phyloP scores from a whole-genome alignment of 2,329 filamentous ascomycete species.

The Colletotrichum falcatum region DNA sequence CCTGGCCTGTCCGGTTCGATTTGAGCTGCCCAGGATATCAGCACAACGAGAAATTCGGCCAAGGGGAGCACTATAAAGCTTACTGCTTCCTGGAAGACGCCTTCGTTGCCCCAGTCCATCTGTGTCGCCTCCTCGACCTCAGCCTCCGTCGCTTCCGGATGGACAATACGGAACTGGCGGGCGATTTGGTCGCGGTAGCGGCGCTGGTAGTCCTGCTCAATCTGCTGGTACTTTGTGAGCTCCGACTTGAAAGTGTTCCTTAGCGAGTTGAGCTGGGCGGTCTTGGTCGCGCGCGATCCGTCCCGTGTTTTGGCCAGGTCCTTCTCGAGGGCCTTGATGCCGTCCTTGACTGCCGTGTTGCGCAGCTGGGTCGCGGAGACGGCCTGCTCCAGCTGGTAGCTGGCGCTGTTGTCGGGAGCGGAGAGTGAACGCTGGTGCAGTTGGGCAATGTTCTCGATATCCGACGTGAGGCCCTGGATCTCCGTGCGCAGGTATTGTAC shows the following conservation, averaged over 20 bases:
- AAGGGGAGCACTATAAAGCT: conserved; percentile 49
- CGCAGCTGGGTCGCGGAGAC: conserved; percentile 77
- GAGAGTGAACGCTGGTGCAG: conserved; percentile 79
- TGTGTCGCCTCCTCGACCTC: conserved; percentile 78
- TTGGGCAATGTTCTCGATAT: conserved; percentile 75
- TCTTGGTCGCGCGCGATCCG: conserved; percentile 73
- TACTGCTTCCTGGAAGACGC: conserved; percentile 86
- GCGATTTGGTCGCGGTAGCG: conserved; percentile 83
- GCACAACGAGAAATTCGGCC: not conserved
- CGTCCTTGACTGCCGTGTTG: conserved; percentile 81
- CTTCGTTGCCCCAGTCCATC: conserved; percentile 80
- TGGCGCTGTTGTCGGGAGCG: conserved; percentile 69
- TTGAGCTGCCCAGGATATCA: conserved; percentile 67
- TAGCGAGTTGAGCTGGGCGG: conserved; percentile 75
- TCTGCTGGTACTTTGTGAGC: conserved; percentile 76
- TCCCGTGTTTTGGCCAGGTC: conserved; percentile 75
- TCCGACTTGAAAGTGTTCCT: conserved; percentile 80
- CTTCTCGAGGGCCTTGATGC: conserved; percentile 80
- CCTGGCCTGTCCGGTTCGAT: conserved; percentile 79
- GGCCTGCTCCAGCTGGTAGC: conserved; percentile 72
- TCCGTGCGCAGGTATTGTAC: conserved; percentile 75
- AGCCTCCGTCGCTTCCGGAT: conserved; percentile 80
- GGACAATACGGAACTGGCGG: conserved; percentile 84
- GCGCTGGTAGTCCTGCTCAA: conserved; percentile 78
- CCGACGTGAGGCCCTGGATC: conserved; percentile 74